A percentile compares a stretch with the other conserved stretches of the same genome.
Conservation (phyloP, 768 basidiomycete genomes). For the Mrakia hoshinonis region DNA sequence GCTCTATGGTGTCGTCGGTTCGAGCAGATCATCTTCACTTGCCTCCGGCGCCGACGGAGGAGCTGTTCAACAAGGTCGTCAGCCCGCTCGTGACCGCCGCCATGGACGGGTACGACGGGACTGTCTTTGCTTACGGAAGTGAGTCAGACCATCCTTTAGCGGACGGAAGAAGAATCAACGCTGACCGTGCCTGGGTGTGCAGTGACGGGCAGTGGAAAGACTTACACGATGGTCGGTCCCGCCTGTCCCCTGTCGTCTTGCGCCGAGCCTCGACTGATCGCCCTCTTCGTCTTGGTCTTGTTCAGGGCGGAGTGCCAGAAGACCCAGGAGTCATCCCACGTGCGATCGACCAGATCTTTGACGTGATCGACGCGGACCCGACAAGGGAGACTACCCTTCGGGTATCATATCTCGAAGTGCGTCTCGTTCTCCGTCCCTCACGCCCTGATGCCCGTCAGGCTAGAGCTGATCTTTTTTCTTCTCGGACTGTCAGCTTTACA, state of each 20-base stretch:
- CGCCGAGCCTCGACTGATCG: constrained; percentile 55
- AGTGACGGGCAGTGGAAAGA: constrained; percentile 27
- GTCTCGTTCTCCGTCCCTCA: not conserved
- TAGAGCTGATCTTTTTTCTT: not conserved
- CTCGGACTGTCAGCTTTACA: constrained; percentile 16
- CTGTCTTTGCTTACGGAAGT: constrained; percentile 29
- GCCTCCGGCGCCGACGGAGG: constrained; percentile 20
- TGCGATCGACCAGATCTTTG: constrained; percentile 27
- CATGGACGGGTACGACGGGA: constrained; percentile 27
- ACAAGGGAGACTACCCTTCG: constrained; percentile 8
- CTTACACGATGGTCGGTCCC: constrained; percentile 25
- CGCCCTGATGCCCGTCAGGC: not conserved
- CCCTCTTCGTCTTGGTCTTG: not conserved
- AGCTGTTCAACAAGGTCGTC: constrained; percentile 21
- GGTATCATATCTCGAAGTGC: constrained; percentile 27
- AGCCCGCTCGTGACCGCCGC: constrained; percentile 15
- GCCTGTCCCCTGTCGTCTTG: constrained; percentile 37
- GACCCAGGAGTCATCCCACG: constrained; percentile 29
- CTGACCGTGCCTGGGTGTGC: not conserved
- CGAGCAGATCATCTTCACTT: constrained; percentile 28
- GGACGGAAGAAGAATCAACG: not conserved
- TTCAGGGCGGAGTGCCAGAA: constrained; percentile 14
- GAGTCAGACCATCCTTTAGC: not conserved
- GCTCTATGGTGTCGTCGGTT: not conserved
- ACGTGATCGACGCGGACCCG: constrained; percentile 19